Evolutionary conservation across 768 basidiomycete genomes (phyloP).

Genomic region (Lactarius indigo): DNA sequence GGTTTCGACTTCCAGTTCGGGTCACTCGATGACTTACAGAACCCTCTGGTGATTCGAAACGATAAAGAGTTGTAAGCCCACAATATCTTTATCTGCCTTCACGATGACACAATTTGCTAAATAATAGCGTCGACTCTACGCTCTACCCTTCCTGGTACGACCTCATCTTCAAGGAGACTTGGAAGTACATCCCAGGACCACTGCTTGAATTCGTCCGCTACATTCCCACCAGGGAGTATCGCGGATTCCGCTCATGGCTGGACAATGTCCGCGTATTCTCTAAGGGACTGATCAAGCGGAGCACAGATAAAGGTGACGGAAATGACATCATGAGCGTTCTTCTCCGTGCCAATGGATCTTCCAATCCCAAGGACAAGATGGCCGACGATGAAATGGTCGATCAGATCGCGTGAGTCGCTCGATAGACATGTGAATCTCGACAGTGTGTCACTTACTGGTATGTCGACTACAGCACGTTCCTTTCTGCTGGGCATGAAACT

Average conservation of each 20-base stretch:
- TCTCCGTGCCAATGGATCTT: background rate
- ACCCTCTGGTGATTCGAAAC: constrained; percentile 24
- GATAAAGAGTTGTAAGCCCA: constrained; percentile 29
- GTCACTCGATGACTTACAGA: constrained; percentile 27
- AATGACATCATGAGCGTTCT: constrained; percentile 1
- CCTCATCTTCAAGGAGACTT: background rate
- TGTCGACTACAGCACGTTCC: background rate
- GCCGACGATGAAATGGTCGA: background rate
- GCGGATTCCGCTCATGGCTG: background rate
- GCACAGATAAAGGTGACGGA: background rate
- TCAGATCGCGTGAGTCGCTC: background rate
- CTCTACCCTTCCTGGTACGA: constrained; percentile 8
- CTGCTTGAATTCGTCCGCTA: background rate
- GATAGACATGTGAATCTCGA: background rate
- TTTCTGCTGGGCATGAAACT: background rate
- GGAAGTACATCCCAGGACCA: background rate
- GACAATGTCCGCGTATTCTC: background rate
- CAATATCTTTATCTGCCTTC: background rate
- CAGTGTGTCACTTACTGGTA: background rate
- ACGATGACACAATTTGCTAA: background rate
- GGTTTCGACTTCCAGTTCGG: constrained; percentile 30
- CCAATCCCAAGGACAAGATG: background rate
- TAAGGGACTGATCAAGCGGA: background rate
- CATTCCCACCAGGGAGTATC: background rate
- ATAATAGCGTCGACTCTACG: constrained; percentile 2